Evolutionary conservation across 2,329 filamentous ascomycete genomes (phyloP), one percentile per base, ranked within the genome.

Genomic region (Leptographium lundbergii): DNA sequence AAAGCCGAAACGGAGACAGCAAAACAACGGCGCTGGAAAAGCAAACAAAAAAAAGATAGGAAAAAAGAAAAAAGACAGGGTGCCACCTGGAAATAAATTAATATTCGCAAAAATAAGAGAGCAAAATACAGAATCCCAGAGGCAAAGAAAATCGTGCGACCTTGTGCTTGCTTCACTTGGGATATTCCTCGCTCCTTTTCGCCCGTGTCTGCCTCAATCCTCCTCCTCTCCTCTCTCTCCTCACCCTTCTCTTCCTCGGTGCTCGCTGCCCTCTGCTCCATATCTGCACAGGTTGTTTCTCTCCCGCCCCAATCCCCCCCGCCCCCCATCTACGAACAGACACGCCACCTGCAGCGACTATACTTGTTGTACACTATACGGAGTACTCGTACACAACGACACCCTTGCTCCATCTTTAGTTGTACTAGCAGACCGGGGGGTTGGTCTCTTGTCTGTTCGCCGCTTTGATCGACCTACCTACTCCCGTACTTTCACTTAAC

Each of bases 391-490:
- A 47, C 47, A 42, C n/a, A 42, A 39, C 47, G 14, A 36, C 48
- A 57, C 48, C 47, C 56, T 53, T 42, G 47, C 47, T 52, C 48
- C 56, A 61, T 57, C 60, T 53, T 57, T 60, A 60, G 51, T 48
- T 58, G 59, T 61, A 60, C 61, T 60, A 61, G 61, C 61, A 63
- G 62, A 58, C 60, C 59, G 57, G 63, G 59, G 62, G 59, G 52
- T 57, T 61, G 61, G 61, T 56, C 57, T 60, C 54, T 61, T 55
- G 58, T 61, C 59, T 62, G 56, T 59, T 62, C 32, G 32, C 32
- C 57, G 27, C 62, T 62, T 60, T 64, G 61, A 63, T 64, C 61
- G 61, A 61, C 60, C 59, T 61, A 47, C 52, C 50, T 48, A 14
- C 51, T 57, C 59, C 54, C 61, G 58, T 61, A 60, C 61, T 63